A percentile compares a stretch with the other conserved stretches of the same genome.
These are phyloP conservation scores for Camelina neglecta DNA, from an alignment of 345 rosid species.

Conservation along the genomic window DNA sequence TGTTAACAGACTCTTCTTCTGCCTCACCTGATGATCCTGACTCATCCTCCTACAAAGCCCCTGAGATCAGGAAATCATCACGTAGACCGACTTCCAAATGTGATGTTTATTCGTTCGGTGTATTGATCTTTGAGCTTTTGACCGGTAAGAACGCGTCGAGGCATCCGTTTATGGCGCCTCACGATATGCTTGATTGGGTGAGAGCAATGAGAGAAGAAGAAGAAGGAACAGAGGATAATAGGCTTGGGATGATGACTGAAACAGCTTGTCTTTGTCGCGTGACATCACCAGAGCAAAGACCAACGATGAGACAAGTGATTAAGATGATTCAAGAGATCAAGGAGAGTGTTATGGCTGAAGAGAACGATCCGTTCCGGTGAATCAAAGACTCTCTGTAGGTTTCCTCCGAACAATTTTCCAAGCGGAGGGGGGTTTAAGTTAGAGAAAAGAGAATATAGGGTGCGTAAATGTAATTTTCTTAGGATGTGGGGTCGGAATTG, in stretches of 20 bases:
- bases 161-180: slow-evolving; percentile 78
- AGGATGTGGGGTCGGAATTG: slow-evolving; percentile 33
- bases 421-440: background rate
- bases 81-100: slow-evolving; percentile 65
- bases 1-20: slow-evolving; percentile 64
- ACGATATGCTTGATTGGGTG: slow-evolving; percentile 86
- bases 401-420: slow-evolving; percentile 33
- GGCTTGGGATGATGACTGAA: slow-evolving; percentile 82
- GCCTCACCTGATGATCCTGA: slow-evolving; percentile 65
- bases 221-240: slow-evolving; percentile 56
- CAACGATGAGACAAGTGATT: slow-evolving; percentile 86
- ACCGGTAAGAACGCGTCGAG: slow-evolving; percentile 80
- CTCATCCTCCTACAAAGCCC: slow-evolving; percentile 70
- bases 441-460: background rate
- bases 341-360: slow-evolving; percentile 54
- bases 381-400: background rate
- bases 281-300: slow-evolving; percentile 90
- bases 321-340: slow-evolving; percentile 89
- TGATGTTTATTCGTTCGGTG: slow-evolving; percentile 87
- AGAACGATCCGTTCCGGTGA: slow-evolving; percentile 42
- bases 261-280: slow-evolving; percentile 83
- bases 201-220: slow-evolving; percentile 69
- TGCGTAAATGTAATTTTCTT: slow-evolving; percentile 27
- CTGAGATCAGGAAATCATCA: slow-evolving; percentile 75
- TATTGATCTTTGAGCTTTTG: slow-evolving; percentile 78